Evolutionary conservation across 176 grass and related monocot genomes (phyloP).

Genomic region (Neostapfia colusana): DNA sequence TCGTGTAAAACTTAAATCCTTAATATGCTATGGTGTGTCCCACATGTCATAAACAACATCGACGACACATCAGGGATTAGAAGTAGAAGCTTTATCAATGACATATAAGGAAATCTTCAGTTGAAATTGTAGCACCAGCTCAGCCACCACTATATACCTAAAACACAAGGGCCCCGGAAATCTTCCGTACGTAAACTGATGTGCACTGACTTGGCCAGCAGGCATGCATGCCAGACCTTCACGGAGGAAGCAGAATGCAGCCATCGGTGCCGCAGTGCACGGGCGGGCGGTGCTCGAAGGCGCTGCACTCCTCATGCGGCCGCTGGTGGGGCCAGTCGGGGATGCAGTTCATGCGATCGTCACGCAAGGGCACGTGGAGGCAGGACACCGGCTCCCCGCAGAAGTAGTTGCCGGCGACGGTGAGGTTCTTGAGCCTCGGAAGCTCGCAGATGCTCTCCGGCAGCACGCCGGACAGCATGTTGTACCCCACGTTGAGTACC

Average conservation of each 20-base stretch:
- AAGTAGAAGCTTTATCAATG: no score
- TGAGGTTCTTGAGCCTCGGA: constrained; percentile 70
- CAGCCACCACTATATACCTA: no score
- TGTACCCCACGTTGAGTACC: constrained; percentile 77
- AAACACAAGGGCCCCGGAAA: no score
- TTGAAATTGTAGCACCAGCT: no score
- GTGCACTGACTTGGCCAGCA: neutral
- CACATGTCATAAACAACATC: no score
- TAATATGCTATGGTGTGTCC: no score
- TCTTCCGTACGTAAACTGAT: neutral
- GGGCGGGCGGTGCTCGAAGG: constrained; percentile 62
- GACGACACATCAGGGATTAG: no score
- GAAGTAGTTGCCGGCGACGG: constrained; percentile 77
- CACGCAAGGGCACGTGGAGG: constrained; percentile 49
- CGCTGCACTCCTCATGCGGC: constrained; percentile 62
- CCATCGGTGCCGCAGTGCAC: constrained; percentile 71
- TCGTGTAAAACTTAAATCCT: no score
- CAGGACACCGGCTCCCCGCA: constrained; percentile 68
- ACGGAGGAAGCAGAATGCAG: constrained; percentile 49
- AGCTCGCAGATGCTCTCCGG: constrained; percentile 65
- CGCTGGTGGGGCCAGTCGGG: constrained; percentile 68
- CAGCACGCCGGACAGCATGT: constrained; percentile 64
- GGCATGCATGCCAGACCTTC: neutral
- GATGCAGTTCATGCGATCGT: constrained; percentile 87
- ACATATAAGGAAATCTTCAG: no score